Evolutionary conservation across 139 green algal species (phyloP).

Genomic region (Chlamydomonas applanata): DNA sequence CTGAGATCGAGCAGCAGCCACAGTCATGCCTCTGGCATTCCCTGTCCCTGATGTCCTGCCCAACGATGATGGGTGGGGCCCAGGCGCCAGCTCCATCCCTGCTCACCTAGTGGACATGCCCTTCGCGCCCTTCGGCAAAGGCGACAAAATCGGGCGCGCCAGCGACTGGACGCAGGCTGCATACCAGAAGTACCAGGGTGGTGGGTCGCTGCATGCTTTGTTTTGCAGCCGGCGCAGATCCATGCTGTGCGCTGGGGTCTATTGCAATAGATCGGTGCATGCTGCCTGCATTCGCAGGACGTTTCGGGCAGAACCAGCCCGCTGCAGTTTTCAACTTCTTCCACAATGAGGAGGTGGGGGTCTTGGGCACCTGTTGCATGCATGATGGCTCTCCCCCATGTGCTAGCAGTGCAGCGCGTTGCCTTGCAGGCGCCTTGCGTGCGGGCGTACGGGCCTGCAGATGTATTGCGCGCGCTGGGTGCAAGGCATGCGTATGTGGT

Average conservation of each 20-base stretch:
- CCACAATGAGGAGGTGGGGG: conserved; percentile 83
- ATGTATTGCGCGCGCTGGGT: too few species aligned
- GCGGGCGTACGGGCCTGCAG: too few species aligned
- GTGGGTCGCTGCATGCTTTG: neutral
- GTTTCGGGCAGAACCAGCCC: conserved; percentile 29
- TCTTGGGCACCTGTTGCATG: neutral
- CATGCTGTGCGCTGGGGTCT: neutral
- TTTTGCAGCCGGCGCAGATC: neutral
- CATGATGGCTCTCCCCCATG: neutral
- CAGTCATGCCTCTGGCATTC: conserved; percentile 30
- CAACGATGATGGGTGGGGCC: conserved; percentile 88
- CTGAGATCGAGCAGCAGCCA: too few species aligned
- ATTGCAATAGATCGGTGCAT: neutral
- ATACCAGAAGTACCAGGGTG: conserved; percentile 52
- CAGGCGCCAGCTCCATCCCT: conserved; percentile 60
- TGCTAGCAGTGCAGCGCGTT: too few species aligned
- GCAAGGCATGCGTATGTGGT: too few species aligned
- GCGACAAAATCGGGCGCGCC: conserved; percentile 84
- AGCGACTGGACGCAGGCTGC: conserved; percentile 62
- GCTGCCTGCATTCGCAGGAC: conserved; percentile 13
- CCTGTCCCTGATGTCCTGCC: conserved; percentile 74
- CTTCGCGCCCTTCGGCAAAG: conserved; percentile 93
- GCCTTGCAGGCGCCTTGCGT: too few species aligned
- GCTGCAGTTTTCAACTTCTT: conserved; percentile 94
- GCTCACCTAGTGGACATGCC: conserved; percentile 88